Conservation (phyloP, 1,284 basidiomycete species). For the Mycosarcoma mackinlayi region DNA sequence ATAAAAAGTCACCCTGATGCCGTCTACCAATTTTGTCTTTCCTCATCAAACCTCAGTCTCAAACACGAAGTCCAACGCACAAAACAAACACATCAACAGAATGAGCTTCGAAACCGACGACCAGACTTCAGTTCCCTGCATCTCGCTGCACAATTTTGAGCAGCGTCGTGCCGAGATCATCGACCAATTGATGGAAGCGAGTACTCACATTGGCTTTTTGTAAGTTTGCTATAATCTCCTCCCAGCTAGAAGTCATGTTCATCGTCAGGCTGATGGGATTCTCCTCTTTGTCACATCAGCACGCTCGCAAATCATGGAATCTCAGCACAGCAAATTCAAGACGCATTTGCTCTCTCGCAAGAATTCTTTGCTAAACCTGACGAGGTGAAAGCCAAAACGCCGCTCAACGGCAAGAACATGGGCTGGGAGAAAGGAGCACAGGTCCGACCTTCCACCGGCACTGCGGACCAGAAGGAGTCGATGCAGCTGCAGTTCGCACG, state of each 20-base stretch:
- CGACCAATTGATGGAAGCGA: slow-evolving; percentile 52
- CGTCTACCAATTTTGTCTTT: background rate
- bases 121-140: slow-evolving; percentile 42
- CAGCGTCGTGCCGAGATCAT: slow-evolving; percentile 56
- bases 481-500: slow-evolving; percentile 70
- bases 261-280: background rate
- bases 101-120: slow-evolving; percentile 25
- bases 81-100: slow-evolving; percentile 2
- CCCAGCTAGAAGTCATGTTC: no score
- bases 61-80: background rate
- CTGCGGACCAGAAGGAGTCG: slow-evolving; percentile 71
- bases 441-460: slow-evolving; percentile 70
- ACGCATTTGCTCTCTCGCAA: slow-evolving; percentile 73
- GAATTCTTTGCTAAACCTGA: slow-evolving; percentile 73
- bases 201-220: slow-evolving; percentile 58
- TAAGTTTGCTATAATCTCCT: slow-evolving; percentile 8
- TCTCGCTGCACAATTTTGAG: slow-evolving; percentile 56
- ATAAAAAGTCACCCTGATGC: slow-evolving; percentile 5
- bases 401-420: slow-evolving; percentile 72
- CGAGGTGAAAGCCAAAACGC: slow-evolving; percentile 73
- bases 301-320: slow-evolving; percentile 70
- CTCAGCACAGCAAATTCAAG: slow-evolving; percentile 70
- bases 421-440: slow-evolving; percentile 69
- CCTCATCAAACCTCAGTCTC: background rate
- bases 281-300: slow-evolving; percentile 1